Percentiles rank a stretch among this genome's conserved stretches.
phyloP scores from a whole-genome alignment of 148 eudicot genomes.

The Pouteria glomerata region DNA sequence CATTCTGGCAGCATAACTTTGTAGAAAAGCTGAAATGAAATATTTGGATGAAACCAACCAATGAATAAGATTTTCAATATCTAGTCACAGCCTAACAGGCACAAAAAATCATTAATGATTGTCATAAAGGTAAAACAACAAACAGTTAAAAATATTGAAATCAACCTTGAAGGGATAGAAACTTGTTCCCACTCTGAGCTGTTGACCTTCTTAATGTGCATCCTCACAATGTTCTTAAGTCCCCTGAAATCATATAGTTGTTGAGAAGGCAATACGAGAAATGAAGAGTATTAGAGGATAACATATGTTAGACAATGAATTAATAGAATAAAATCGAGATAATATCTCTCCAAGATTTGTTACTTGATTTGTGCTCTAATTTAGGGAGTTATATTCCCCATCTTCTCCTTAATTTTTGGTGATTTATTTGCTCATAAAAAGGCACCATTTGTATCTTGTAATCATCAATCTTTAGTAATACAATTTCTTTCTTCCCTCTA shows the following conservation, averaged over 20 bases:
- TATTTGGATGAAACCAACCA: neutral
- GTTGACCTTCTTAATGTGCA: conserved; percentile 55
- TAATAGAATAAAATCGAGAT: no score
- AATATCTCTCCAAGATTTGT: no score
- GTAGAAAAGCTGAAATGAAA: neutral
- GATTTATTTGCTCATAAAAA: no score
- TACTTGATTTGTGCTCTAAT: no score
- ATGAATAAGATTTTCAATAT: neutral
- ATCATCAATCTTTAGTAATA: no score
- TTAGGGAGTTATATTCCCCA: no score
- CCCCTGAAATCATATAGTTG: conserved; percentile 50
- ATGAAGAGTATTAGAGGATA: no score
- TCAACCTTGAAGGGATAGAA: conserved; percentile 73
- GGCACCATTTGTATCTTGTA: no score
- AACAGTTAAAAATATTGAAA: neutral
- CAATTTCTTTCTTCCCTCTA: no score
- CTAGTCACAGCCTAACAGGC: neutral
- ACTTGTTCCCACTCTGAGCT: conserved; percentile 76
- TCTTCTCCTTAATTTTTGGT: no score
- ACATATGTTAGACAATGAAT: no score
- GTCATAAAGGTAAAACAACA: neutral
- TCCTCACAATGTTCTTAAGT: conserved; percentile 68
- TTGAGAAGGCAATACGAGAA: neutral
- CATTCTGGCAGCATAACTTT: neutral
- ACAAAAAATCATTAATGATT: neutral